A percentile compares a stretch with the other conserved stretches of the same genome.
Evolutionary conservation across 192 early-diverging fungal genomes (phyloP).

Genomic region (Coemansia sp.): DNA sequence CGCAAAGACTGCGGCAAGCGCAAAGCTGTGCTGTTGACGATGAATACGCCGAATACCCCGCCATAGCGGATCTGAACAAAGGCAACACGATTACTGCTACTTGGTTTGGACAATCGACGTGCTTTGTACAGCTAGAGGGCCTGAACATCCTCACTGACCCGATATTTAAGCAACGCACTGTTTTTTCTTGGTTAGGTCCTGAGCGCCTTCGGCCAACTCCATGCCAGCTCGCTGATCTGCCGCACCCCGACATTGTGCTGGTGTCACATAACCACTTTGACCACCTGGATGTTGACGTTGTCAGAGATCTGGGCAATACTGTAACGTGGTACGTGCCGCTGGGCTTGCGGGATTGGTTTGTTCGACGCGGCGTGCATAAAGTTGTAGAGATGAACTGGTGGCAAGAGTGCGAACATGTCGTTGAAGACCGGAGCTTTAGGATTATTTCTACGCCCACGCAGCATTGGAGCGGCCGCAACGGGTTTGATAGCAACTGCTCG

Average conservation of each 20-base stretch:
- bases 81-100: conserved; percentile 34
- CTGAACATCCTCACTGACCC: conserved; percentile 81
- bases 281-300: conserved; percentile 74
- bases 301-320: conserved; percentile 60
- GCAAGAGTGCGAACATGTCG: conserved; percentile 50
- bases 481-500: conserved; percentile 70
- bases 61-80: conserved; percentile 15
- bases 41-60: conserved; percentile 22
- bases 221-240: conserved; percentile 67
- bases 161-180: conserved; percentile 71
- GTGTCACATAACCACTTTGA: conserved; percentile 93
- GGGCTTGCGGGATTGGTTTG: conserved; percentile 74
- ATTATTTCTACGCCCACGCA: conserved; percentile 58
- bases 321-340: conserved; percentile 77
- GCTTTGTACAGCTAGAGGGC: conserved; percentile 68
- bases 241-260: conserved; percentile 73
- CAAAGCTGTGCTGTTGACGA: neutral
- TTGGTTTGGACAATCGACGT: conserved; percentile 69
- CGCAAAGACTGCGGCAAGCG: neutral
- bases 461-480: conserved; percentile 66
- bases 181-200: conserved; percentile 67
- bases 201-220: conserved; percentile 70
- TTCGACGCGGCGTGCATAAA: conserved; percentile 55
- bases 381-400: conserved; percentile 83
- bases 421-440: conserved; percentile 10